Conservation (phyloP, 441 rosid genomes). For the Lepidium campestre region DNA sequence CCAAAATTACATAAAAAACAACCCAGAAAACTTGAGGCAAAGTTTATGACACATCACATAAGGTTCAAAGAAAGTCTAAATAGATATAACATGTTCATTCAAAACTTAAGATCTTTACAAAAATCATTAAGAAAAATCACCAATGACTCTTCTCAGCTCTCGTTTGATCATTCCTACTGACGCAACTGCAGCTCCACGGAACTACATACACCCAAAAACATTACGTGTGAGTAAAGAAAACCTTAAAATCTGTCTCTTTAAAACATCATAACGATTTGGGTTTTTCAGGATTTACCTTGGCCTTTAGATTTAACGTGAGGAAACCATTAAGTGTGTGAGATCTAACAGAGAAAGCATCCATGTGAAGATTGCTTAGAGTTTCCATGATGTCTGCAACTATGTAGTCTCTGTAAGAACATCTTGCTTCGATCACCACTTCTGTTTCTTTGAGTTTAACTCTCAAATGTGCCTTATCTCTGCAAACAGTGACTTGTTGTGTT, state of each 20-base stretch:
- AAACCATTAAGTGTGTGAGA: conserved; percentile 54
- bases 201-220: conserved; percentile 34
- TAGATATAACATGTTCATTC: not conserved
- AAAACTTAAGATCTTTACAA: conserved; percentile 2
- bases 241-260: not conserved
- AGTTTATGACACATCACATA: not conserved
- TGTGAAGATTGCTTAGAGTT: conserved; percentile 55
- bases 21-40: conserved; percentile 1
- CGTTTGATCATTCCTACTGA: conserved; percentile 60
- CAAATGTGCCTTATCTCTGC: conserved; percentile 32
- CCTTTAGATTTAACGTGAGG: conserved; percentile 49
- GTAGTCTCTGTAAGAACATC: conserved; percentile 57
- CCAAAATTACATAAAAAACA: not conserved
- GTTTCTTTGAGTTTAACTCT: conserved; percentile 53
- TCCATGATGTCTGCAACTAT: conserved; percentile 73
- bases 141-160: conserved; percentile 52
- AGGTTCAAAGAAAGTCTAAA: not conserved
- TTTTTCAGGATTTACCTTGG: conserved; percentile 33
- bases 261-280: not conserved
- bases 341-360: conserved; percentile 59
- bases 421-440: conserved; percentile 62
- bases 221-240: not conserved
- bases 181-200: conserved; percentile 56
- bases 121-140: conserved; percentile 11
- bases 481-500: not conserved